Conservation (phyloP, 495 filamentous ascomycete genomes). For the Neurospora africana region DNA sequence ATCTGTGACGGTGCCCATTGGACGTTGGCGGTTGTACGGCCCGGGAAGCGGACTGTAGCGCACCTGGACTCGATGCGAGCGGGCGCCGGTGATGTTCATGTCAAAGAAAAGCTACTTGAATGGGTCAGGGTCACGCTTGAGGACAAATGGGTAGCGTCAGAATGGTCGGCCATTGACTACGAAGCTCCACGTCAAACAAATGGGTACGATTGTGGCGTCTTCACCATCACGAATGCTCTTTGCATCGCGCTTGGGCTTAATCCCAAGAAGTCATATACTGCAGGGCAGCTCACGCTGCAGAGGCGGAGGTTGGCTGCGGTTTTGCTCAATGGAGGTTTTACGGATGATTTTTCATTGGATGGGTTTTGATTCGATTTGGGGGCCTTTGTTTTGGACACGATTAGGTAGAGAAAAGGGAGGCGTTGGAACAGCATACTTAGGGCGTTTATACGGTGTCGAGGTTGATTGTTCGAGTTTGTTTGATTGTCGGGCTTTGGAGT, state of each 20-base stretch:
- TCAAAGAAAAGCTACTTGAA: conserved; percentile 16
- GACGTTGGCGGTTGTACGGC: conserved; percentile 64
- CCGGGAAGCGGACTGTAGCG: conserved; percentile 50
- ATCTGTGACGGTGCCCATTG: conserved; percentile 39
- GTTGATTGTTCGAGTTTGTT: neutral
- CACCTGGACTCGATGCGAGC: conserved; percentile 62
- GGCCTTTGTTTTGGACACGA: neutral
- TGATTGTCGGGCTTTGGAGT: neutral
- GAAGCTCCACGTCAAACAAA: conserved; percentile 52
- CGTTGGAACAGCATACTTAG: neutral
- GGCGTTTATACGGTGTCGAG: neutral
- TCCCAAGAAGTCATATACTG: conserved; percentile 42
- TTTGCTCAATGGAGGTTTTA: conserved; percentile 56
- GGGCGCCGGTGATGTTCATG: conserved; percentile 8
- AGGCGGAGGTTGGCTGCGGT: conserved; percentile 58
- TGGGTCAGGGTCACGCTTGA: conserved; percentile 55
- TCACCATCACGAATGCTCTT: conserved; percentile 63
- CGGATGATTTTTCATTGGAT: conserved; percentile 32
- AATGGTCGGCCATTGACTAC: conserved; percentile 49
- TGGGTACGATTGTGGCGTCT: conserved; percentile 71
- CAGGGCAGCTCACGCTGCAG: conserved; percentile 47
- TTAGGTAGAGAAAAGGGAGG: neutral
- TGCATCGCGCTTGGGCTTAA: conserved; percentile 55
- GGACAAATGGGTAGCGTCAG: conserved; percentile 40
- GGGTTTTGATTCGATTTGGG: conserved; percentile 8